Percentiles rank a stretch among this genome's conserved stretches.
Evolutionary conservation across 2,329 filamentous ascomycete genomes (phyloP).

Genomic region (Cercospora beticola): DNA sequence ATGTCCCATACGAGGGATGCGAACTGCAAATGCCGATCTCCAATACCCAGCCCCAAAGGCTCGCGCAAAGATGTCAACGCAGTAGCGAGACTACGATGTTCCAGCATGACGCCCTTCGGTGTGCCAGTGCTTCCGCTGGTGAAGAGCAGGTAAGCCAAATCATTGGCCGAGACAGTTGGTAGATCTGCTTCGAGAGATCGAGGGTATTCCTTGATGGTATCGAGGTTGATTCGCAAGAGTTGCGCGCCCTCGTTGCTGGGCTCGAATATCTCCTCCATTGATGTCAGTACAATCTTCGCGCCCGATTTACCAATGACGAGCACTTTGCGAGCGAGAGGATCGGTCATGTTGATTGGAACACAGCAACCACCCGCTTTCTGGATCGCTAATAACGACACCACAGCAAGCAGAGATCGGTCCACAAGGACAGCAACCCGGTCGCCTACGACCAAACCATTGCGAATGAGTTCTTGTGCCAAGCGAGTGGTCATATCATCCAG

Average conservation of each 20-base stretch:
- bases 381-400: neutral
- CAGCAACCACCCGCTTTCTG: neutral
- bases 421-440: neutral
- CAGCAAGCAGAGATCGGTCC: neutral
- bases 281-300: neutral
- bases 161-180: neutral
- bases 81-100: slow-evolving; percentile 12
- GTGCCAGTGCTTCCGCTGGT: slow-evolving; percentile 53
- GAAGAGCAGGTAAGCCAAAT: slow-evolving; percentile 13
- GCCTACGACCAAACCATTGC: neutral
- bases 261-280: neutral
- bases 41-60: neutral
- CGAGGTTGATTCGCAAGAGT: neutral
- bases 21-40: neutral
- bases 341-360: neutral
- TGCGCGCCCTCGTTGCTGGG: neutral
- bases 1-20: neutral
- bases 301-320: neutral
- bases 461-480: neutral
- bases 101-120: slow-evolving; percentile 19
- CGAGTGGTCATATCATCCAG: neutral
- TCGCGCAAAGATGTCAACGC: neutral
- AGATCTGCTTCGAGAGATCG: neutral
- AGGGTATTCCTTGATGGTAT: neutral
- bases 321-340: neutral